Percentiles rank a stretch among this genome's conserved stretches.
These are phyloP conservation scores for Lupinus albus DNA, from an alignment of 306 rosid genomes.

Conservation along the genomic window DNA sequence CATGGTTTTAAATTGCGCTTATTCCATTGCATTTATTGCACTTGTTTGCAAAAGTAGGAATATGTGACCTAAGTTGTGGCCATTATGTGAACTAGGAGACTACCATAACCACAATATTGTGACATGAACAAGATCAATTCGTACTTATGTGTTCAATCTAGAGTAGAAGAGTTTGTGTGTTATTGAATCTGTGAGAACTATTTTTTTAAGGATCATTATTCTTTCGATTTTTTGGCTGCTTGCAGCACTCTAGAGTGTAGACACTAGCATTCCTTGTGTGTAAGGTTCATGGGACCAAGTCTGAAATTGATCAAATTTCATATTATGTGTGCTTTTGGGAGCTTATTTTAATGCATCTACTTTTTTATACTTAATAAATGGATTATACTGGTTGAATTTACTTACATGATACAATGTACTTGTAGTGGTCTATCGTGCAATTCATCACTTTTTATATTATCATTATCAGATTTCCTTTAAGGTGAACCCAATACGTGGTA, in stretches of 20 bases:
- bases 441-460: no score
- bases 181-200: conserved; percentile 26
- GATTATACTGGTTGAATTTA: conserved; percentile 18
- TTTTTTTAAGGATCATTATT: conserved; percentile 38
- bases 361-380: conserved; percentile 29
- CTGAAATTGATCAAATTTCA: conserved; percentile 37
- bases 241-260: conserved; percentile 5
- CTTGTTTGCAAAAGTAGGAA: no score
- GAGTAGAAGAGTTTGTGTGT: conserved; percentile 38
- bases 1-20: not conserved
- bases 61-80: no score
- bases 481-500: no score
- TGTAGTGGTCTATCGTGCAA: no score
- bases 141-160: conserved; percentile 4
- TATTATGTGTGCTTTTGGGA: conserved; percentile 30
- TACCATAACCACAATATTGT: no score
- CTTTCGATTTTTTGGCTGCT: conserved; percentile 42
- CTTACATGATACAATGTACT: no score
- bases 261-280: conserved; percentile 37
- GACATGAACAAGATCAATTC: conserved; percentile 10
- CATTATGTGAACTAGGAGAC: no score
- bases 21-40: no score
- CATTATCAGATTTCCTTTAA: no score
- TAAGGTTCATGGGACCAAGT: conserved; percentile 33
- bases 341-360: not conserved